Conservation (phyloP, 202 grass and related monocot genomes). For the Digitaria exilis region DNA sequence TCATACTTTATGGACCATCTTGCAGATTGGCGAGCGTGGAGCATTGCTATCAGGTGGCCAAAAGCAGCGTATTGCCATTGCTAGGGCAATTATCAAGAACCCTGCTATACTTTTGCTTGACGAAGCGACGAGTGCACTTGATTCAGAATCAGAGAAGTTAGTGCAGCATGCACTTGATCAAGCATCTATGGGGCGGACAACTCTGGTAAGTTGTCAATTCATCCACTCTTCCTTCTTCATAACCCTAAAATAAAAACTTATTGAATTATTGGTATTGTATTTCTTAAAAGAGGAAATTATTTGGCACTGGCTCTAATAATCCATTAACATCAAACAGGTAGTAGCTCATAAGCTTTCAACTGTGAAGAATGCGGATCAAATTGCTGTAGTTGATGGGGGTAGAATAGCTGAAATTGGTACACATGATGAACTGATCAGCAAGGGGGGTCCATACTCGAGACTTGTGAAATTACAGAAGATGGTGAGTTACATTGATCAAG, state of each 20-base stretch:
- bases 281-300: not conserved
- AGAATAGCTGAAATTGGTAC: constrained; percentile 85
- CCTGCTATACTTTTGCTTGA: constrained; percentile 94
- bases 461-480: constrained; percentile 96
- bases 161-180: constrained; percentile 97
- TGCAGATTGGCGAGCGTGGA: constrained; percentile 93
- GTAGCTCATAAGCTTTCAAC: constrained; percentile 99
- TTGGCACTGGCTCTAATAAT: constrained; percentile 26
- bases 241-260: not conserved
- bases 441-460: constrained; percentile 77
- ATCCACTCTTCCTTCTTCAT: constrained; percentile 25
- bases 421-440: constrained; percentile 88
- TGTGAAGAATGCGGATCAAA: constrained; percentile 91
- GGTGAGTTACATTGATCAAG: constrained; percentile 91
- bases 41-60: constrained; percentile 89
- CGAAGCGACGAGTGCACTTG: constrained; percentile 97
- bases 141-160: constrained; percentile 95
- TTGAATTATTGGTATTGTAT: not conserved
- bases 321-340: constrained; percentile 56
- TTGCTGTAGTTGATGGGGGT: constrained; percentile 87
- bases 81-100: constrained; percentile 92
- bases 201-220: constrained; percentile 55
- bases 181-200: constrained; percentile 99
- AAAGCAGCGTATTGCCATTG: constrained; percentile 96
- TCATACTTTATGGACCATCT: constrained; percentile 21